Percentiles rank a stretch among this genome's conserved stretches.
Evolutionary conservation across 108 stramenopile species (phyloP).

Genomic region (Nitzschia palea): DNA sequence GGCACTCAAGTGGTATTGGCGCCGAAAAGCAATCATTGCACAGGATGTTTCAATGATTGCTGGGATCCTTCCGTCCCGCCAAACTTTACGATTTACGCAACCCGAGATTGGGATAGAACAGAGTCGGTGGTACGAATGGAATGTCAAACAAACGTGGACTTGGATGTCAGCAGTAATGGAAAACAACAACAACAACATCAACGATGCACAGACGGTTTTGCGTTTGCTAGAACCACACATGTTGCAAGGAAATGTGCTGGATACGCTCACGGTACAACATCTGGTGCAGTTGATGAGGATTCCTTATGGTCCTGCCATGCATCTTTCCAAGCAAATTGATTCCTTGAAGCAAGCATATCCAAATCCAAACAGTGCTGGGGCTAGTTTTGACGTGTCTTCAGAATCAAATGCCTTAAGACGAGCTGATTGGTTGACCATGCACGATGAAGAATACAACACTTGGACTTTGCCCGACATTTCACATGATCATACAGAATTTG

Average conservation of each 20-base stretch:
- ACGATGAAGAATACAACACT: slow-evolving; percentile 16
- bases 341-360: slow-evolving; percentile 12
- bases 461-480: neutral
- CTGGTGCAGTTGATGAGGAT: slow-evolving; percentile 9
- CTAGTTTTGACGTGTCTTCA: neutral
- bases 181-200: slow-evolving; percentile 10
- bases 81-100: neutral
- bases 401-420: neutral
- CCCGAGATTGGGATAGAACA: neutral
- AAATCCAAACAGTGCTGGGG: slow-evolving; percentile 1
- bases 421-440: slow-evolving; percentile 1
- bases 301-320: slow-evolving; percentile 26
- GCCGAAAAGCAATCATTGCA: slow-evolving; percentile 1
- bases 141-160: slow-evolving; percentile 1
- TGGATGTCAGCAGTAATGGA: slow-evolving; percentile 17
- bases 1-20: neutral
- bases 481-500: slow-evolving; percentile 2
- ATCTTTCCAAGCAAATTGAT: slow-evolving; percentile 5
- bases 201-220: slow-evolving; percentile 2
- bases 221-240: neutral
- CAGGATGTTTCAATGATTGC: neutral
- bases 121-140: slow-evolving; percentile 27
- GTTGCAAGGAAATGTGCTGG: slow-evolving; percentile 24
- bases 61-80: neutral
- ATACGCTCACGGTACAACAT: neutral